Conservation (phyloP, 208 protist species). For the Leishmania major region DNA sequence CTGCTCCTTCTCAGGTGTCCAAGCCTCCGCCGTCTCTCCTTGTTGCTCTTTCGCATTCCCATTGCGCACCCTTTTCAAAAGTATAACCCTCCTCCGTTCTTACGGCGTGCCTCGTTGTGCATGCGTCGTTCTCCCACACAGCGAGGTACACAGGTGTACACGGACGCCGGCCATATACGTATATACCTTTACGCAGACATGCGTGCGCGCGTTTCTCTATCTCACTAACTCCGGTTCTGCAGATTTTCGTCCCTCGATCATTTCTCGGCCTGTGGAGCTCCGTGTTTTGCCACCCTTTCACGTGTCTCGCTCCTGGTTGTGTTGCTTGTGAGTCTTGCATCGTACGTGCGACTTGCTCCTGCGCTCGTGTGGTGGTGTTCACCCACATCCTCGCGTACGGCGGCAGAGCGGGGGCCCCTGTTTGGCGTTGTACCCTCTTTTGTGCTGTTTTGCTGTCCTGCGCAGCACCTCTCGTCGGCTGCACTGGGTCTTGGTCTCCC, state of each 20-base stretch:
- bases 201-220: neutral
- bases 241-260: neutral
- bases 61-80: neutral
- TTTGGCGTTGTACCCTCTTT: neutral
- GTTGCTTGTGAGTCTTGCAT: neutral
- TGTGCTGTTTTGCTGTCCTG: neutral
- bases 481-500: neutral
- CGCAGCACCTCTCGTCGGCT: neutral
- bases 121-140: neutral
- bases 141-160: neutral
- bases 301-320: neutral
- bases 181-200: neutral
- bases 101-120: neutral
- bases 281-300: neutral
- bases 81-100: neutral
- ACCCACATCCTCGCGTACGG: neutral
- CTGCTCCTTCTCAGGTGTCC: slow-evolving; percentile 3
- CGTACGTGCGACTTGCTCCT: neutral
- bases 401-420: neutral
- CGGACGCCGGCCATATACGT: neutral
- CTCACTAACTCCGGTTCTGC: neutral
- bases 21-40: neutral
- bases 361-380: slow-evolving; percentile 1
- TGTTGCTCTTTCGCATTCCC: neutral
- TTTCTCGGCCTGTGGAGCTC: too few species aligned